phyloP scores from a whole-genome alignment of 169 alveolate genomes.

The Theileria parva region DNA sequence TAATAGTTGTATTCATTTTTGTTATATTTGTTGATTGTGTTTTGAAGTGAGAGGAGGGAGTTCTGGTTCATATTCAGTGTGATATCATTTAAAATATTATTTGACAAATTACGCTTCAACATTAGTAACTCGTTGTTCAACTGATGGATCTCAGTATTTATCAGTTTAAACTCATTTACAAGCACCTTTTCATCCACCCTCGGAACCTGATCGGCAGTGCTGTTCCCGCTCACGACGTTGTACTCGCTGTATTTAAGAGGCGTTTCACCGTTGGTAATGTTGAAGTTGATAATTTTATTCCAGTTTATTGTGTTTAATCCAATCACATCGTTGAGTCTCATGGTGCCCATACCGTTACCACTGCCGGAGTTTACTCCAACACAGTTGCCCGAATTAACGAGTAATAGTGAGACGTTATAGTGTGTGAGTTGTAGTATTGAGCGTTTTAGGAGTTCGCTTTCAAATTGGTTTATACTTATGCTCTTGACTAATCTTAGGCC shows the following conservation, averaged over 20 bases:
- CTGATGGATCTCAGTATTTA: neutral
- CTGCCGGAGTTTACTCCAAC: too few species aligned
- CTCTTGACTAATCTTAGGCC: neutral
- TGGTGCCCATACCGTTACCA: too few species aligned
- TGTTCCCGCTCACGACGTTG: too few species aligned
- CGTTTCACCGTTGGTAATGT: neutral
- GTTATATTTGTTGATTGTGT: slow-evolving; percentile 17
- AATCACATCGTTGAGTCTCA: neutral
- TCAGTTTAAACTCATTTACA: neutral
- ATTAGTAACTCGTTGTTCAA: too few species aligned
- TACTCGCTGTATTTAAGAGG: neutral
- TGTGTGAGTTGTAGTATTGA: slow-evolving; percentile 42
- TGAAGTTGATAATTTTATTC: slow-evolving; percentile 6
- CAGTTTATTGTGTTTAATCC: slow-evolving; percentile 16
- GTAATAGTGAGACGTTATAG: neutral
- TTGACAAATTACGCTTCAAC: too few species aligned
- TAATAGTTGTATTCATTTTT: slow-evolving; percentile 41
- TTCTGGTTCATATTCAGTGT: too few species aligned
- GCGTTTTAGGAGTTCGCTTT: slow-evolving; percentile 43
- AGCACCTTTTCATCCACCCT: neutral
- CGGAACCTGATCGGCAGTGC: too few species aligned
- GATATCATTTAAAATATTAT: too few species aligned
- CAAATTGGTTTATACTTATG: slow-evolving; percentile 19
- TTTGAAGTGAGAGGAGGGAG: too few species aligned
- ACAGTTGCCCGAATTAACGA: neutral